Conservation (phyloP, 2,329 filamentous ascomycete species). For the Metarhizium brunneum region DNA sequence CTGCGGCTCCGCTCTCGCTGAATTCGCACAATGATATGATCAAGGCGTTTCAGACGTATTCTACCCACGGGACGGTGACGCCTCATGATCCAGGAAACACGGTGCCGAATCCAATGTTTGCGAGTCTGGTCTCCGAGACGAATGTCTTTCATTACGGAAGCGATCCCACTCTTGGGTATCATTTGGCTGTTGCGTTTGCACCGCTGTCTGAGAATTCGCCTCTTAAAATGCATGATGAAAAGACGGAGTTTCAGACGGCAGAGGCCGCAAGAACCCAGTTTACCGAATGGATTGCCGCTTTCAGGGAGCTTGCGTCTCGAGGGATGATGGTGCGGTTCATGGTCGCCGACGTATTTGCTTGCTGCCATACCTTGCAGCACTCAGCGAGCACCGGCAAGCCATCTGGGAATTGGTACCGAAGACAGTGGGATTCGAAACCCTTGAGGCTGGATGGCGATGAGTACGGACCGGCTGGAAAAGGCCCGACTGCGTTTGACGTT, state of each 20-base stretch:
- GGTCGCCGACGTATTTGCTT: constrained; percentile 37
- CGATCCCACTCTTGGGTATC: too few species aligned
- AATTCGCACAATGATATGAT: constrained; percentile 14
- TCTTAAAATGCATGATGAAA: too few species aligned
- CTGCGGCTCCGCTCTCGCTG: constrained; percentile 27
- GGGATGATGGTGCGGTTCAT: constrained; percentile 34
- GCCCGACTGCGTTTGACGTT: constrained; percentile 39
- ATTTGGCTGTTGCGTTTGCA: too few species aligned
- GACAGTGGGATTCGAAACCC: constrained; percentile 26
- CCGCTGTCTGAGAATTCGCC: too few species aligned
- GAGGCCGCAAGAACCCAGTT: too few species aligned
- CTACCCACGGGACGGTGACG: constrained; percentile 24
- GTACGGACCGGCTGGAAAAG: constrained; percentile 26
- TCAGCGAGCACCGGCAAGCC: constrained; percentile 16
- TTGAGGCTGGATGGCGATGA: constrained; percentile 31
- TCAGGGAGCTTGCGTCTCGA: constrained; percentile 20
- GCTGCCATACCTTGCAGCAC: constrained; percentile 42
- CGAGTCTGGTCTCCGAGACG: constrained; percentile 3
- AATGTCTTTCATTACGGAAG: too few species aligned
- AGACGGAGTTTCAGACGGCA: too few species aligned
- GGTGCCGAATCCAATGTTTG: constrained; percentile 37
- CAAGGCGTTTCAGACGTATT: constrained; percentile 20
- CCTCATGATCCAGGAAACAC: constrained; percentile 7
- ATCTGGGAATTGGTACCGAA: constrained; percentile 32
- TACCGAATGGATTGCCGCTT: too few species aligned